Evolutionary conservation across 305 asterid genomes (phyloP).

Genomic region (Lippia alba): DNA sequence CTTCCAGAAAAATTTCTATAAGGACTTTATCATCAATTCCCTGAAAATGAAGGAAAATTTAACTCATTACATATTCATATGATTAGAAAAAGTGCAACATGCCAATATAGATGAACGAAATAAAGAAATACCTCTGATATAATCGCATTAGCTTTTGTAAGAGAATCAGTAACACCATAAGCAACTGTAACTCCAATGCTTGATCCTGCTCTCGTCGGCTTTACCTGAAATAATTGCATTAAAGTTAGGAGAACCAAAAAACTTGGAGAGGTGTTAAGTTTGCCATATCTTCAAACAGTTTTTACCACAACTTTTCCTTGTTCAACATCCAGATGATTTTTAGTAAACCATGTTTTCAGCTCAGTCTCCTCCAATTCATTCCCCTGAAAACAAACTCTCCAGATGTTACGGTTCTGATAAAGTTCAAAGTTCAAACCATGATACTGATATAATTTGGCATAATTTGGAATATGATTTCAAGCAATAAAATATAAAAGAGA

Average conservation of each 20-base stretch:
- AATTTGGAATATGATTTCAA: background rate
- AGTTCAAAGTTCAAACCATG: constrained; percentile 4
- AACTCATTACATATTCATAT: constrained; percentile 17
- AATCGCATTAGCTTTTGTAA: constrained; percentile 63
- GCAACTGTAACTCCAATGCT: constrained; percentile 95
- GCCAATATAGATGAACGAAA: constrained; percentile 32
- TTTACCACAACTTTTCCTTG: constrained; percentile 92
- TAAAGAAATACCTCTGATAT: constrained; percentile 67
- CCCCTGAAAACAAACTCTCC: constrained; percentile 50
- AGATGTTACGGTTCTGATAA: constrained; percentile 26
- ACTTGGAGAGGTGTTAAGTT: constrained; percentile 18
- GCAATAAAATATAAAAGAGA: background rate
- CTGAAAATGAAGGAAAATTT: constrained; percentile 44
- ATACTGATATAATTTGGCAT: background rate
- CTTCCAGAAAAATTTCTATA: constrained; percentile 85
- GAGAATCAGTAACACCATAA: constrained; percentile 82
- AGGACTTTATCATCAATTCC: constrained; percentile 89
- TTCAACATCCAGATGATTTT: constrained; percentile 56
- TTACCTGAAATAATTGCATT: constrained; percentile 63
- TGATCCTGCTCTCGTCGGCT: constrained; percentile 93
- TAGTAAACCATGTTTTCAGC: constrained; percentile 63
- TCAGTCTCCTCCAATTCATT: constrained; percentile 57
- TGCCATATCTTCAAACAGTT: constrained; percentile 33
- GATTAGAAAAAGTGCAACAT: constrained; percentile 6
- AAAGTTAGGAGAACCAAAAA: constrained; percentile 32